phyloP scores from a whole-genome alignment of 306 rosid species.

The Cicer arietinum region DNA sequence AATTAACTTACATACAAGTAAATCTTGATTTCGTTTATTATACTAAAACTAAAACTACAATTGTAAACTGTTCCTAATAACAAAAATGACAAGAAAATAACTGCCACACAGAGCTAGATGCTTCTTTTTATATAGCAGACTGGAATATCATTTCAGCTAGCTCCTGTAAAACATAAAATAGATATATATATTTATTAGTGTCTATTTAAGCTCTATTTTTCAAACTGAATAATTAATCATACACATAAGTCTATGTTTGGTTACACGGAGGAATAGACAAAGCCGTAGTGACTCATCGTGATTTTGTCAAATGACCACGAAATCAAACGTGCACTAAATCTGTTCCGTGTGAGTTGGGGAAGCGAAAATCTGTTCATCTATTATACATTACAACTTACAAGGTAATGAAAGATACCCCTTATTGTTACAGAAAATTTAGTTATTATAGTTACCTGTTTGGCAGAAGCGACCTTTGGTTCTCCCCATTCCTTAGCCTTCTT shows the following conservation, averaged over 20 bases:
- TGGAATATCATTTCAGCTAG: conserved; percentile 96
- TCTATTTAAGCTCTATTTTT: not conserved
- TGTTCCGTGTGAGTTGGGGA: not conserved
- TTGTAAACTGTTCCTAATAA: conserved; percentile 26
- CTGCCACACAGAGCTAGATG: conserved; percentile 5
- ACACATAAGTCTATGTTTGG: too few species aligned
- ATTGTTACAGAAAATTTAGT: not conserved
- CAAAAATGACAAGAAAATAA: conserved; percentile 4
- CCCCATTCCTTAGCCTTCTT: conserved; percentile 87
- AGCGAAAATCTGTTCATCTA: not conserved
- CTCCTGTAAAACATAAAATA: conserved; percentile 68
- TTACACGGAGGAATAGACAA: too few species aligned
- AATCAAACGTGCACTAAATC: not conserved
- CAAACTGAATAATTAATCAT: conserved; percentile 16
- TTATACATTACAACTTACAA: not conserved
- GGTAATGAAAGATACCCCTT: not conserved
- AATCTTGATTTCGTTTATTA: conserved; percentile 30
- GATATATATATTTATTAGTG: conserved; percentile 3
- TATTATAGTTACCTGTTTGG: conserved; percentile 75
- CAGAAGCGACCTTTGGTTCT: conserved; percentile 89
- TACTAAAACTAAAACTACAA: not conserved
- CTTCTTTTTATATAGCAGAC: conserved; percentile 60
- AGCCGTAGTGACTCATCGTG: too few species aligned
- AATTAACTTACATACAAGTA: conserved; percentile 21
- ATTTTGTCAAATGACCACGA: too few species aligned